Conservation (phyloP, 225 moss, liverwort and hornwort genomes). For the Marchantia polymorpha region DNA sequence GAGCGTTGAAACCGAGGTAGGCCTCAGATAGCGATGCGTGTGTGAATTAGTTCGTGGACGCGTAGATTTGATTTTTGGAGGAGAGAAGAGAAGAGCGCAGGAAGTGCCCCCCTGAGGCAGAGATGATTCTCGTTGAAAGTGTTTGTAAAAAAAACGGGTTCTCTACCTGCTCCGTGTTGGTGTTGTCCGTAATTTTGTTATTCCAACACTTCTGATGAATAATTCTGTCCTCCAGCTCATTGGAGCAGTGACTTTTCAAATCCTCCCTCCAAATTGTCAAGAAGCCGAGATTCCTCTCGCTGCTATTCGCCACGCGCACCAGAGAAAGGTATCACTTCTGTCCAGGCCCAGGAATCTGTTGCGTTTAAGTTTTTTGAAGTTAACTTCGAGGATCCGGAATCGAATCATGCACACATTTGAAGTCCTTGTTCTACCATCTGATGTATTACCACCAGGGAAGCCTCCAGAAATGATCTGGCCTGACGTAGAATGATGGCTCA, state of each 20-base stretch:
- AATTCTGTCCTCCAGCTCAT: constrained; percentile 39
- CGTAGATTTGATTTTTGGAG: no score
- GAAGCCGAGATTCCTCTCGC: constrained; percentile 78
- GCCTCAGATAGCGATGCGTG: no score
- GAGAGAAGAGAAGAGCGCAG: no score
- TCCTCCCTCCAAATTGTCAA: constrained; percentile 75
- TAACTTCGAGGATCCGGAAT: no score
- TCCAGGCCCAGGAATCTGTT: not conserved
- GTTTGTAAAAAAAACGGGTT: not conserved
- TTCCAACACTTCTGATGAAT: not conserved
- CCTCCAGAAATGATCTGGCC: not conserved
- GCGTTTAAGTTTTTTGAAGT: not conserved
- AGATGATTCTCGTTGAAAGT: not conserved
- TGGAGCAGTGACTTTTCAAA: constrained; percentile 75
- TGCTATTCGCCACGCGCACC: constrained; percentile 60
- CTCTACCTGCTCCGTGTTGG: not conserved
- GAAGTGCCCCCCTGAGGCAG: no score
- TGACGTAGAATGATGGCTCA: not conserved
- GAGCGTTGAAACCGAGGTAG: constrained; percentile 43
- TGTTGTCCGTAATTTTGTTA: no score
- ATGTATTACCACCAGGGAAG: no score
- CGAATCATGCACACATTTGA: no score
- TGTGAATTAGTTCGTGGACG: no score
- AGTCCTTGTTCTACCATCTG: no score
- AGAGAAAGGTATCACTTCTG: constrained; percentile 54